Base-by-base conservation (phyloP, 148 eudicot genomes). In the Camellia lanceoleosa region DNA sequence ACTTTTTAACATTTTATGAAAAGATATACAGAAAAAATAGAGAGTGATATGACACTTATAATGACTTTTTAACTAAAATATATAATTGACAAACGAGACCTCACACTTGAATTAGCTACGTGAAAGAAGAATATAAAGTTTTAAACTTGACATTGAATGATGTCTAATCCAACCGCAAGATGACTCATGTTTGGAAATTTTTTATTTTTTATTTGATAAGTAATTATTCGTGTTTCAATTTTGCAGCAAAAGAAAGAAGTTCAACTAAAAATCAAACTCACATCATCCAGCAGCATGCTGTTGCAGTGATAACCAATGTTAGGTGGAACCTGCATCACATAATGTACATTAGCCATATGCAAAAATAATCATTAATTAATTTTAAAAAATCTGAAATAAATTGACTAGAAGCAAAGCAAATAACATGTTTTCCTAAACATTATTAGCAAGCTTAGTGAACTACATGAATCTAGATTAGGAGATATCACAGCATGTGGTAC, bases 271-370 rank as follows among this genome's bases (percentile, higher is more conserved):
- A 55, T 46, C 12, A 42, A 73, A 88, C 98, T 95, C 89, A 95
- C 98, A 95, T 95, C 98, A 95, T 90, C 97, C 98, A 95, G 73
- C 97, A 93, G 84, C 97, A 95, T 46, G 91, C 97, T 67, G 91
- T 89, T 15, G 98, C 98, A n/a, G 98, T 93, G 71, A 88, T 80
- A 63, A 95, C 81, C 90, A 93, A 84, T 60, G 98, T 95, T 52
- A 91, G 68, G 77, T 93, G 98, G 73, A 95, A 80, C 93, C 98
- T 95, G 93, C 89, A 91, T 67, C 79, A 79, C 68, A 77, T 63
- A 58, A 74, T 46, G 75, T 69, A 69, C 7, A 55, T 73, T 43
- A 46, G 59, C 47, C n/a, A 60, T 68, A 5, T 19, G 55, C 74
- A 55, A 63, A 59, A 54, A 38, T 13, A 70, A 3, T 11, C 63